These are phyloP conservation scores for Daldinia caldariorum DNA, from an alignment of 495 filamentous ascomycete species.

Conservation along the genomic window DNA sequence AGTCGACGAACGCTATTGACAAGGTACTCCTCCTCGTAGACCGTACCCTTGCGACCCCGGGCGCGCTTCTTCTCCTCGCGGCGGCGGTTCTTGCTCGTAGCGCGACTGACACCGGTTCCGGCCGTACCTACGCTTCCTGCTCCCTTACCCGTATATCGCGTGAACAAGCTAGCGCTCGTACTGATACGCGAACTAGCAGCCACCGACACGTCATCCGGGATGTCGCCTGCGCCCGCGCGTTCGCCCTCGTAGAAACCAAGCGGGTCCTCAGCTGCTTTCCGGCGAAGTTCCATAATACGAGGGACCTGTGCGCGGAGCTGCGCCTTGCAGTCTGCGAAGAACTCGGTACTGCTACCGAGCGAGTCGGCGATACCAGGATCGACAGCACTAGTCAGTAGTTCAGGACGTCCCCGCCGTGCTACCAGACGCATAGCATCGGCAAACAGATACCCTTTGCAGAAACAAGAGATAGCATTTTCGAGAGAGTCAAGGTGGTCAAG, in stretches of 20 bases:
- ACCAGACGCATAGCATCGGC: slow-evolving; percentile 80
- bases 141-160: slow-evolving; percentile 80
- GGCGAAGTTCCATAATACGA: slow-evolving; percentile 80
- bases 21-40: slow-evolving; percentile 98
- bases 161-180: slow-evolving; percentile 83
- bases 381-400: slow-evolving; percentile 64
- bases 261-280: slow-evolving; percentile 82
- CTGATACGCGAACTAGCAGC: slow-evolving; percentile 85
- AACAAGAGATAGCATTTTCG: slow-evolving; percentile 68
- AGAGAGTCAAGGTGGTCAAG: slow-evolving; percentile 80
- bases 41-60: slow-evolving; percentile 90
- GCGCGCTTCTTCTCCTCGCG: slow-evolving; percentile 95
- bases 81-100: slow-evolving; percentile 82
- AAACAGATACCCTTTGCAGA: slow-evolving; percentile 87
- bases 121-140: slow-evolving; percentile 69
- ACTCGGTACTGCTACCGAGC: slow-evolving; percentile 80
- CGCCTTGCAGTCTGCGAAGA: slow-evolving; percentile 88
- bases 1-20: slow-evolving; percentile 85
- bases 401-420: slow-evolving; percentile 54
- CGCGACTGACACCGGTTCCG: slow-evolving; percentile 69
- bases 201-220: slow-evolving; percentile 91
- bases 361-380: slow-evolving; percentile 82
- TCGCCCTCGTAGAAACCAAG: slow-evolving; percentile 80
- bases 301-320: slow-evolving; percentile 87
- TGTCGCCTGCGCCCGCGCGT: slow-evolving; percentile 66